Evolutionary conservation across 2,329 filamentous ascomycete species (phyloP).

Genomic region (Hypoxylon sp.): DNA sequence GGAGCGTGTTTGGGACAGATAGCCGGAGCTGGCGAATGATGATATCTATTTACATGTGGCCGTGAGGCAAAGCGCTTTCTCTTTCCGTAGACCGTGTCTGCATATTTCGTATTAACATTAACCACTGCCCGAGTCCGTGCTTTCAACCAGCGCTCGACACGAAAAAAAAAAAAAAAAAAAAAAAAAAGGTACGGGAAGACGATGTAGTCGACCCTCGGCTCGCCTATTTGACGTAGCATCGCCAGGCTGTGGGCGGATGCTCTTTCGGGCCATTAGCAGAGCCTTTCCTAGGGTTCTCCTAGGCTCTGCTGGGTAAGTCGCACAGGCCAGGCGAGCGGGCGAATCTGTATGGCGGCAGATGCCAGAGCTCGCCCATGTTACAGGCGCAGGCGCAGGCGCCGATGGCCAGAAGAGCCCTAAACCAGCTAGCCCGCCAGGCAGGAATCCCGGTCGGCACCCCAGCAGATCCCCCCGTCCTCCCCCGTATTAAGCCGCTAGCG

Average conservation of each 20-base stretch:
- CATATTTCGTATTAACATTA: no score
- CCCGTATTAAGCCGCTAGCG: not conserved
- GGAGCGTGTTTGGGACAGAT: slow-evolving; percentile 6
- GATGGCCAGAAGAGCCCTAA: not conserved
- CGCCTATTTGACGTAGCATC: slow-evolving; percentile 31
- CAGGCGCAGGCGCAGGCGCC: slow-evolving; percentile 11
- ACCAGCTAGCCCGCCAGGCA: no score
- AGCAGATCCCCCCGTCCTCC: not conserved
- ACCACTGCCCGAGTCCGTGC: no score
- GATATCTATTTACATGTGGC: slow-evolving; percentile 14
- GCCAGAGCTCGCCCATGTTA: slow-evolving; percentile 1
- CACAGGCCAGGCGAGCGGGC: not conserved
- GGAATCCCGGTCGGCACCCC: not conserved
- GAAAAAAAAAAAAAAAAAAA: no score
- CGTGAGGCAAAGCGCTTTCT: slow-evolving; percentile 30
- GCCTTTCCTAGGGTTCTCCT: slow-evolving; percentile 13
- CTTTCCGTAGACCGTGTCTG: no score
- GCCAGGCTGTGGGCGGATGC: slow-evolving; percentile 8
- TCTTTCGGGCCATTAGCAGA: slow-evolving; percentile 12
- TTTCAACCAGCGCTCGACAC: no score
- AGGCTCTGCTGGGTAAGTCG: slow-evolving; percentile 26
- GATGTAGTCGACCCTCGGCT: no score
- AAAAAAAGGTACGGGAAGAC: no score
- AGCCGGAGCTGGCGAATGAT: slow-evolving; percentile 14
- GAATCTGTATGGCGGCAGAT: slow-evolving; percentile 21